Evolutionary conservation across 192 early-diverging fungal genomes (phyloP), one percentile per base, ranked within the genome.

Genomic region (Backusella liffmaniae): DNA sequence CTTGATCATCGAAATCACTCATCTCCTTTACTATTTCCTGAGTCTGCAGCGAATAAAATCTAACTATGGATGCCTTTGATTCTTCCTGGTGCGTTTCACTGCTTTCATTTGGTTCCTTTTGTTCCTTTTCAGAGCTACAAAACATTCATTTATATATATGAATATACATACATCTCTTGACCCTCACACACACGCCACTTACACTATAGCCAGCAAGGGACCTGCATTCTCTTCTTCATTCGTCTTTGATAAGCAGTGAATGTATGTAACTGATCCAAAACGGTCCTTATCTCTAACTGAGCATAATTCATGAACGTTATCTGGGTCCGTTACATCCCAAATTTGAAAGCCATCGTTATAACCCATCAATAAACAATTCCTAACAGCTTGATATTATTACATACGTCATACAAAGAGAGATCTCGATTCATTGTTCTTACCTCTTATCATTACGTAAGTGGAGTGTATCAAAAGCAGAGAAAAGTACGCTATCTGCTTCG

Each of bases 341-440:
- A 95, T 83, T 71, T 95, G 94, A 67, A 95, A 92, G 7, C 94
- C 94, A 70, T 87, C 86, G 12, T 78, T 70, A 79, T 95, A 95
- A 30, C 92, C 94, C 66, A 95, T 77, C 29, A 90, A 74, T 30
- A 91, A 74, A 76, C 89, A 90, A 36, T 72, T 59, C 23, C 53
- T 59, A 59, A 21, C 6, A 7, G 4, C 21, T 21, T 59, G 53
- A 59, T 26, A 59, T 59, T 59, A 59, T 32, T 26, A 59, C n/a
- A 49, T 65, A 44, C 36, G 53, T 62, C 18, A 75, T 35, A 39
- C 37, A 65, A 76, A 42, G 8, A 41, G 15, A 41, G 8, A 39
- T 10, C 8, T 3, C 15, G 10, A 18, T 70, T 15, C 30, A 37
- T 21, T 36, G 68, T 3, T 44, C 1, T 36, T 70, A 41, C 69